Conservation (phyloP, 306 rosid species). For the Luffa acutangula region DNA sequence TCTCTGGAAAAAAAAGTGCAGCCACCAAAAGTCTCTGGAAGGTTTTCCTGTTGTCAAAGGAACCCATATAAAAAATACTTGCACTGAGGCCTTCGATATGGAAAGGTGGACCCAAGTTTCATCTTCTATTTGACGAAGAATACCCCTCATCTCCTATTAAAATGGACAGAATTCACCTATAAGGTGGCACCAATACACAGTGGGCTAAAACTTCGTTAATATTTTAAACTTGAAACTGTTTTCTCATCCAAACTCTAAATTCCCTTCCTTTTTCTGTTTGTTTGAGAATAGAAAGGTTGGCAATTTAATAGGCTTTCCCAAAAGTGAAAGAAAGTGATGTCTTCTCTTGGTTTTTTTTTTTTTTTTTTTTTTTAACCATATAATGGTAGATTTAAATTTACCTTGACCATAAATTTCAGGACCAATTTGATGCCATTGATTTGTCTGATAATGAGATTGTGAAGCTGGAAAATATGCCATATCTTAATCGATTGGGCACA, state of each 20-base stretch:
- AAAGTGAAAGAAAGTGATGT: not conserved
- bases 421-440: slow-evolving; percentile 90
- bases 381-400: not conserved
- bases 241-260: not conserved
- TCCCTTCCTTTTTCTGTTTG: not conserved
- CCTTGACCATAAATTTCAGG: slow-evolving; percentile 35
- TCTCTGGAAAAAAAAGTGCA: no score
- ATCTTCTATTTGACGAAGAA: not conserved
- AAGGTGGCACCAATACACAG: not conserved
- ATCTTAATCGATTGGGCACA: slow-evolving; percentile 85
- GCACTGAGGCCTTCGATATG: not conserved
- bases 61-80: not conserved
- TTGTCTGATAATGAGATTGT: slow-evolving; percentile 94
- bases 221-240: not conserved
- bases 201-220: not conserved
- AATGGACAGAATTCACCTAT: not conserved
- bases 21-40: not conserved
- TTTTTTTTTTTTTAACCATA: not conserved
- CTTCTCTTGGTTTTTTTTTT: not conserved
- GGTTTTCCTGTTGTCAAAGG: not conserved
- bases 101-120: not conserved
- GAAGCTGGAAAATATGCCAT: slow-evolving; percentile 77
- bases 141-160: not conserved
- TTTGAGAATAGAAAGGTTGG: not conserved
- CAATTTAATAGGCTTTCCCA: not conserved